phyloP scores from a whole-genome alignment of 108 stramenopile genomes.

The Cylindrotheca closterium region DNA sequence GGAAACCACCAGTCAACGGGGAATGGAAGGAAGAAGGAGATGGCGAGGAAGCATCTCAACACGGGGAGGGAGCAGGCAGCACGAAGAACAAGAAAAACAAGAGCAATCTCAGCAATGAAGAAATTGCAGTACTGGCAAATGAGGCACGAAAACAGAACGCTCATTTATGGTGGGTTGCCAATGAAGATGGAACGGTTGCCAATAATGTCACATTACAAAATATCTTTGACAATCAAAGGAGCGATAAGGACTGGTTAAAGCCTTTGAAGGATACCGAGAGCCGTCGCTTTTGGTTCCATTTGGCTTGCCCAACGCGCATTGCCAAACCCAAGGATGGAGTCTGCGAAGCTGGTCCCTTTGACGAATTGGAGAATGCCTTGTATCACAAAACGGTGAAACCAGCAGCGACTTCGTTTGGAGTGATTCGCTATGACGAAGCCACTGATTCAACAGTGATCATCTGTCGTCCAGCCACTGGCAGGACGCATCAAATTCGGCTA shows the following conservation, averaged over 20 bases:
- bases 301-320: conserved; percentile 78
- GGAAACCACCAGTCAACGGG: conserved; percentile 28
- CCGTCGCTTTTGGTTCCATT: conserved; percentile 50
- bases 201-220: conserved; percentile 8
- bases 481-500: conserved; percentile 88
- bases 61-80: no score
- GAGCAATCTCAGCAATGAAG: not conserved
- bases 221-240: conserved; percentile 4
- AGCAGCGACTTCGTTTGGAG: conserved; percentile 74
- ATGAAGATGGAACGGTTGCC: conserved; percentile 24
- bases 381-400: conserved; percentile 69
- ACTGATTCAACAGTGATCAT: conserved; percentile 75
- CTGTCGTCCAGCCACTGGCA: conserved; percentile 67
- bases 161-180: conserved; percentile 52
- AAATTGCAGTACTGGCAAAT: no score
- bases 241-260: conserved; percentile 24
- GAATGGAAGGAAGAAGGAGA: conserved; percentile 21
- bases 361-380: conserved; percentile 41
- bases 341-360: conserved; percentile 74
- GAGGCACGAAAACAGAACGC: conserved; percentile 25
- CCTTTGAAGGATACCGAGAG: not conserved
- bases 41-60: not conserved
- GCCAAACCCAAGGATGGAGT: conserved; percentile 72
- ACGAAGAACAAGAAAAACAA: conserved; percentile 12
- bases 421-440: conserved; percentile 56